phyloP scores from a whole-genome alignment of 352 stramenopile species.

The Phytophthora aleatoria region DNA sequence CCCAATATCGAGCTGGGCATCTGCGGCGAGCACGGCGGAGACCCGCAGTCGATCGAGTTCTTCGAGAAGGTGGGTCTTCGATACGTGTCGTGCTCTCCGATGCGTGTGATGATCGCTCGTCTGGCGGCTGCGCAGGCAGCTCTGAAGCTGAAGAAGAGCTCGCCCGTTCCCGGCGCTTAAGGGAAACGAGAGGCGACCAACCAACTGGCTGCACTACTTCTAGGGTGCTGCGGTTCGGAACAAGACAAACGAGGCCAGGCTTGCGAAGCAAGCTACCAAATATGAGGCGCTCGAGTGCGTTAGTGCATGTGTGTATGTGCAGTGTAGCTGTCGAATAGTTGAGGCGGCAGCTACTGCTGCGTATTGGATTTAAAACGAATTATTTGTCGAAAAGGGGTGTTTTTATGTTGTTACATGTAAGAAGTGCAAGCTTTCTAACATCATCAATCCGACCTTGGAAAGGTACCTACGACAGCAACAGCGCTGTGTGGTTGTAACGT shows the following conservation, averaged over 20 bases:
- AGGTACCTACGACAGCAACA: too few relatives aligned
- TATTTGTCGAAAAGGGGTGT: too few relatives aligned
- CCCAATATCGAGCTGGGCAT: constrained; percentile 23
- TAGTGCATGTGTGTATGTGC: constrained; percentile 6
- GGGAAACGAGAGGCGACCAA: not conserved
- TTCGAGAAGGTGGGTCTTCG: constrained; percentile 29
- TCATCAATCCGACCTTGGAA: too few relatives aligned
- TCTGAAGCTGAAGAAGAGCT: constrained; percentile 33
- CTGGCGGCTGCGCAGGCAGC: constrained; percentile 30
- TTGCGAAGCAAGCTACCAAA: constrained; percentile 18
- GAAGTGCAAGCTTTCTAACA: too few relatives aligned
- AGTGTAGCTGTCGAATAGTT: constrained; percentile 22
- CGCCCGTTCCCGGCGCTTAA: constrained; percentile 17
- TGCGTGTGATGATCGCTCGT: constrained; percentile 35
- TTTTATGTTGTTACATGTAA: too few relatives aligned
- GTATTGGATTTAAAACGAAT: constrained; percentile 13
- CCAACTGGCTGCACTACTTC: not conserved
- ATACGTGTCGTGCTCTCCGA: constrained; percentile 31
- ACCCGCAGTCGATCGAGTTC: constrained; percentile 35
- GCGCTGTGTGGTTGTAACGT: too few relatives aligned
- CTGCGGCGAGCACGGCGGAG: constrained; percentile 20
- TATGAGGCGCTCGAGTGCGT: constrained; percentile 18
- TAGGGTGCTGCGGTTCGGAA: constrained; percentile 1
- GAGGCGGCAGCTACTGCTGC: constrained; percentile 15
- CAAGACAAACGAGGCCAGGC: constrained; percentile 9